Evolutionary conservation across 192 early-diverging fungal species (phyloP).

Genomic region (Lunasporangiospora selenospora): DNA sequence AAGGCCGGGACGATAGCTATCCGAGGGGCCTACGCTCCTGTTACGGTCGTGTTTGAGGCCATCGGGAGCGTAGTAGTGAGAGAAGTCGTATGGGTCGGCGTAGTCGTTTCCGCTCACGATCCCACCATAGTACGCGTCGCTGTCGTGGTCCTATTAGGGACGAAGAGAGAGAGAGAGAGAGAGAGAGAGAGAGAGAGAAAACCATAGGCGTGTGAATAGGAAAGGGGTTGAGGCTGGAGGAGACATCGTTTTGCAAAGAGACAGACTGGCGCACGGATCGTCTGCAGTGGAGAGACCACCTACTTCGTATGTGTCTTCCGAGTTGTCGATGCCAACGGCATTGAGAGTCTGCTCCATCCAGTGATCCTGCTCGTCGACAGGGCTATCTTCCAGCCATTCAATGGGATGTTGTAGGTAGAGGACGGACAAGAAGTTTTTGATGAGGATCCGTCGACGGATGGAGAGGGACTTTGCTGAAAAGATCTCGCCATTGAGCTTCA

Average conservation of each 20-base stretch:
- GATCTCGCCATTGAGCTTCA: conserved; percentile 29
- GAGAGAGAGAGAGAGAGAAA: too few species aligned
- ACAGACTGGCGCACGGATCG: too few species aligned
- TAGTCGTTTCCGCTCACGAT: too few species aligned
- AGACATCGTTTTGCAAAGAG: too few species aligned
- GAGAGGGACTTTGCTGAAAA: conserved; percentile 25
- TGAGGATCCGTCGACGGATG: conserved; percentile 30
- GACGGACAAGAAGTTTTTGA: conserved; percentile 36
- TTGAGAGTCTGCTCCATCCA: conserved; percentile 45
- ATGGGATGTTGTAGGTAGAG: conserved; percentile 35
- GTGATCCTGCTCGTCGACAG: conserved; percentile 22
- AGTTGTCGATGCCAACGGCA: conserved; percentile 28
- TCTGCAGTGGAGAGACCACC: too few species aligned
- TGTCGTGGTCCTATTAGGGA: too few species aligned
- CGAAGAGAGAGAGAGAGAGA: too few species aligned
- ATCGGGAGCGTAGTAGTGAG: neutral
- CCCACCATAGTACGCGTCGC: too few species aligned
- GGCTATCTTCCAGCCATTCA: conserved; percentile 19
- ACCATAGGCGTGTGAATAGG: too few species aligned
- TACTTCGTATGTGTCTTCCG: too few species aligned
- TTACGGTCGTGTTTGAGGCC: neutral
- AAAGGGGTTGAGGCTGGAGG: too few species aligned
- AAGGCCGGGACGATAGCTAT: conserved; percentile 17
- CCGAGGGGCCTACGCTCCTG: neutral
- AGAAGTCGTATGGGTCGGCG: neutral